These are phyloP conservation scores for Pachysandra terminalis DNA, from an alignment of 164 flowering plant species.

Conservation along the genomic window DNA sequence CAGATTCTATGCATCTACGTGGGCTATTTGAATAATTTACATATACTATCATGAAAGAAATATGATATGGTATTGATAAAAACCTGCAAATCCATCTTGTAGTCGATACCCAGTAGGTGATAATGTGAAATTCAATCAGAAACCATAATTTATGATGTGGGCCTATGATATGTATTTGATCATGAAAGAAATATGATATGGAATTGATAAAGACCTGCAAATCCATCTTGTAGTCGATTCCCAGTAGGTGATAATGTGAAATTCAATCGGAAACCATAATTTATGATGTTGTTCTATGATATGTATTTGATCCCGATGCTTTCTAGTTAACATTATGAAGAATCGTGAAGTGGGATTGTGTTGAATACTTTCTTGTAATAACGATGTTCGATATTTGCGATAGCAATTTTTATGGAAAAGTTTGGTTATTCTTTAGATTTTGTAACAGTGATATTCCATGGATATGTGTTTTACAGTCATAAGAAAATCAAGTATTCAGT, in stretches of 20 bases:
- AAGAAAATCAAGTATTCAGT: too few species aligned
- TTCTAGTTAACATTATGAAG: too few species aligned
- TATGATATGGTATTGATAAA: background rate
- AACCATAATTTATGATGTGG: background rate
- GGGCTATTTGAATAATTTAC: too few species aligned
- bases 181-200: background rate
- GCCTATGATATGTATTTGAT: background rate
- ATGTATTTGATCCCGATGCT: too few species aligned
- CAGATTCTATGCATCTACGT: background rate
- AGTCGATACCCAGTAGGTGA: background rate
- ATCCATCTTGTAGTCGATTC: background rate
- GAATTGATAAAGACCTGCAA: background rate
- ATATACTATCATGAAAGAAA: background rate
- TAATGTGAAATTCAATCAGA: background rate
- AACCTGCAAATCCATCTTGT: background rate
- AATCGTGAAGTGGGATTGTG: background rate
- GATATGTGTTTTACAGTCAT: too few species aligned
- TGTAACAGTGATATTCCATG: too few species aligned
- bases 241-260: background rate
- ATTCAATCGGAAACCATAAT: background rate
- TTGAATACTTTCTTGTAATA: too few species aligned
- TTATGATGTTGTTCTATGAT: background rate
- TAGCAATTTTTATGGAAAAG: too few species aligned
- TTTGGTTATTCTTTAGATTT: too few species aligned
- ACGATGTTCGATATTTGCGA: too few species aligned